A percentile compares a stretch with the other conserved stretches of the same genome.
These are phyloP conservation scores for Aspergillus pseudoglaucus DNA, from an alignment of 2,329 filamentous ascomycete genomes.

Conservation along the genomic window DNA sequence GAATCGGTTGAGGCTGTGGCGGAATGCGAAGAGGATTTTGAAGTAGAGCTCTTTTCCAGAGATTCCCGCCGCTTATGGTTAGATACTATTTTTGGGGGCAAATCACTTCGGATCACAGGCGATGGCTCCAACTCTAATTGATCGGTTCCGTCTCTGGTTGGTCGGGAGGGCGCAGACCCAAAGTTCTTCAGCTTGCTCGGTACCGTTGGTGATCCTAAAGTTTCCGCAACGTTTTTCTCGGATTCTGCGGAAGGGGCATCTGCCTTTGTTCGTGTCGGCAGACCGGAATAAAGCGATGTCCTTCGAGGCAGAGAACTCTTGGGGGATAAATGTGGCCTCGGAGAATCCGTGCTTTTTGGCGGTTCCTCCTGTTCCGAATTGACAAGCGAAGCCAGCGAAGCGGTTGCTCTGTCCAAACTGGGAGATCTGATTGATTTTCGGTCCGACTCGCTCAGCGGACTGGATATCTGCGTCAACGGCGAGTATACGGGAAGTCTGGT, in stretches of 20 bases:
- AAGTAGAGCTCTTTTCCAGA: slow-evolving; percentile 38
- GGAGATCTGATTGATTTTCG: slow-evolving; percentile 9
- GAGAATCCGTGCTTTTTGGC: neutral
- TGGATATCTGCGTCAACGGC: slow-evolving; percentile 9
- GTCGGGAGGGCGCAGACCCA: slow-evolving; percentile 31
- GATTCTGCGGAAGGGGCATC: slow-evolving; percentile 16
- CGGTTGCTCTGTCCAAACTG: slow-evolving; percentile 6
- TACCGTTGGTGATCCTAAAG: neutral
- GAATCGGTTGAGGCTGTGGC: slow-evolving; percentile 34
- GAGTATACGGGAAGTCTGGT: slow-evolving; percentile 31
- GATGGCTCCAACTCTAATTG: slow-evolving; percentile 51
- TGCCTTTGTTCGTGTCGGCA: slow-evolving; percentile 32
- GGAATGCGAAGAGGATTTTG: slow-evolving; percentile 25
- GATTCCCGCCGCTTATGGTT: slow-evolving; percentile 48
- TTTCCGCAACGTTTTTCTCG: neutral
- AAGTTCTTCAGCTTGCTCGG: neutral
- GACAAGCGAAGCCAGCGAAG: slow-evolving; percentile 4
- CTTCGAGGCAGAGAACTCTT: slow-evolving; percentile 58
- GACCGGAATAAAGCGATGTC: slow-evolving; percentile 52
- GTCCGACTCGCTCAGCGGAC: slow-evolving; percentile 15
- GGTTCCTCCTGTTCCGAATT: slow-evolving; percentile 6
- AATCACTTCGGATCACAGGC: slow-evolving; percentile 52
- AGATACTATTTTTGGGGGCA: slow-evolving; percentile 41
- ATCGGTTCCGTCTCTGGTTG: slow-evolving; percentile 63
- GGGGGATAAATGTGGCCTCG: slow-evolving; percentile 27